A percentile compares a stretch with the other conserved stretches of the same genome.
phyloP scores from a whole-genome alignment of 2,329 filamentous ascomycete genomes.

The Arthrobotrys entomopaga region DNA sequence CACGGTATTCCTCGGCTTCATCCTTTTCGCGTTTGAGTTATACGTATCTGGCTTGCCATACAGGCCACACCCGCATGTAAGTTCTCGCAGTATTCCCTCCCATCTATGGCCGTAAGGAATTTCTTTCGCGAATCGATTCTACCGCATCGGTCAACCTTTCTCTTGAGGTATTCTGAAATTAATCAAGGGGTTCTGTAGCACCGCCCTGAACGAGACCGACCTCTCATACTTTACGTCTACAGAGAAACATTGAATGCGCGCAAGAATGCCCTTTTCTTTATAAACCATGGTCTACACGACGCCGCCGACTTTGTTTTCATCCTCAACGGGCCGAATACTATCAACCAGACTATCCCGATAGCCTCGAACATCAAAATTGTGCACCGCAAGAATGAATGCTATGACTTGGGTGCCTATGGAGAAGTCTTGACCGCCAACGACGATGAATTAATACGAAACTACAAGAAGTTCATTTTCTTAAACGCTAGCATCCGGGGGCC shows the following conservation, averaged over 20 bases:
- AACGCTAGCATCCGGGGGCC: conserved; percentile 62
- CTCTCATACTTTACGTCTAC: conserved; percentile 62
- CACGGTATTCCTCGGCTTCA: too few species aligned
- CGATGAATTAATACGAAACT: conserved; percentile 60
- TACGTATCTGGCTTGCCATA: too few species aligned
- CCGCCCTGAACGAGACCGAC: not conserved
- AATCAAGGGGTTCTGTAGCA: too few species aligned
- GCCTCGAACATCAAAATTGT: conserved; percentile 61
- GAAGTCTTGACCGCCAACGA: conserved; percentile 60
- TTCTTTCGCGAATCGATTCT: too few species aligned
- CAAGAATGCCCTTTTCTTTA: conserved; percentile 62
- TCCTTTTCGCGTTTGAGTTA: too few species aligned
- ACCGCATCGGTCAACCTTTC: too few species aligned
- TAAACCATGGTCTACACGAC: conserved; percentile 62
- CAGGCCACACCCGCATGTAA: too few species aligned
- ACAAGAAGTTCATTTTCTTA: conserved; percentile 62
- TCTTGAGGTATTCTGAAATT: too few species aligned
- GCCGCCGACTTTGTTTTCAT: conserved; percentile 63
- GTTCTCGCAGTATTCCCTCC: too few species aligned
- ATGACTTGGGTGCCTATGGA: conserved; percentile 61
- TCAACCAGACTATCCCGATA: conserved; percentile 58
- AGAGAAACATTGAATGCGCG: conserved; percentile 60
- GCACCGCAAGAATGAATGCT: conserved; percentile 61
- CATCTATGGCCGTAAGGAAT: too few species aligned
- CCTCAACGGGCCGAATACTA: conserved; percentile 61